phyloP scores from a whole-genome alignment of 345 rosid genomes.

The Schrenkiella parvula region DNA sequence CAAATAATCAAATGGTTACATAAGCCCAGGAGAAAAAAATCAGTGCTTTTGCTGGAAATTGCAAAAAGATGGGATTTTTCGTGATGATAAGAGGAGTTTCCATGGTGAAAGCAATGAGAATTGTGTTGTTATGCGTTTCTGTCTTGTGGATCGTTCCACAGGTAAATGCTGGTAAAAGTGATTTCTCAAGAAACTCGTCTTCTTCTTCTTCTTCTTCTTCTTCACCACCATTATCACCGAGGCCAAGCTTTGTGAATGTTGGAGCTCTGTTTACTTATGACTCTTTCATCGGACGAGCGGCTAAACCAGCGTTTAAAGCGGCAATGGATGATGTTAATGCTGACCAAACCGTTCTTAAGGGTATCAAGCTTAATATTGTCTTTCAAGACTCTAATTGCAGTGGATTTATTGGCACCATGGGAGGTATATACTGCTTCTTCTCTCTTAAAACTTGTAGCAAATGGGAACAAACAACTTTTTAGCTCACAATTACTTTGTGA shows the following conservation, averaged over 20 bases:
- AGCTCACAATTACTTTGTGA: neutral
- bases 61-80: conserved; percentile 34
- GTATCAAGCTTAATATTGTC: conserved; percentile 44
- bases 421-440: conserved; percentile 47
- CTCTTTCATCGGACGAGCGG: conserved; percentile 82
- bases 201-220: conserved; percentile 32
- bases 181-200: conserved; percentile 35
- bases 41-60: conserved; percentile 9
- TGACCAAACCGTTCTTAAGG: conserved; percentile 54
- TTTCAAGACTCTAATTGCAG: conserved; percentile 80
- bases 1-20: conserved; percentile 14
- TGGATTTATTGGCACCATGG: conserved; percentile 80
- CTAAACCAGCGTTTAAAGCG: conserved; percentile 58
- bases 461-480: neutral
- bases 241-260: conserved; percentile 43
- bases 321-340: conserved; percentile 77
- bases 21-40: neutral
- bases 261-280: conserved; percentile 71
- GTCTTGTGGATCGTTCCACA: conserved; percentile 34
- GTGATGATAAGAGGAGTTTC: conserved; percentile 19
- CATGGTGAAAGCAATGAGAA: conserved; percentile 20
- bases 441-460: neutral
- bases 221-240: conserved; percentile 47
- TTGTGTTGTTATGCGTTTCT: conserved; percentile 38
- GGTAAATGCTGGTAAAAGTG: conserved; percentile 35